A percentile compares a stretch with the other conserved stretches of the same genome.
These are phyloP conservation scores for Globisporangium abappressorium DNA, from an alignment of 352 stramenopile species.

Conservation along the genomic window DNA sequence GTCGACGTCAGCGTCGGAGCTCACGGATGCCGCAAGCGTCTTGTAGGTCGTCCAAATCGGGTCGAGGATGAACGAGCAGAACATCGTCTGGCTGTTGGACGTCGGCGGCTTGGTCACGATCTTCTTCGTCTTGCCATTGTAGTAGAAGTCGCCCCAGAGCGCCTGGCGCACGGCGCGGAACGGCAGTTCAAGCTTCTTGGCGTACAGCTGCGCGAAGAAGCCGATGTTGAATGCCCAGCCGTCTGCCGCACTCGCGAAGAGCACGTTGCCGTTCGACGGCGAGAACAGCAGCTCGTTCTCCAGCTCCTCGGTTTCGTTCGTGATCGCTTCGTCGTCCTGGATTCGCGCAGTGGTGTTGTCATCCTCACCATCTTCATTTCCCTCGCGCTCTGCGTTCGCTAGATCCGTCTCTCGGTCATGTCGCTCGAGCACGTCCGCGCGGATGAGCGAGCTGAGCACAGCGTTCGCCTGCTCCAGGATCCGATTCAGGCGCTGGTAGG, in stretches of 20 bases:
- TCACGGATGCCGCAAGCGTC: constrained; percentile 38
- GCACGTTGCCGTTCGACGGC: constrained; percentile 88
- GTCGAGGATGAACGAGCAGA: constrained; percentile 91
- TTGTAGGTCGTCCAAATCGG: constrained; percentile 90
- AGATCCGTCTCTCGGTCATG: constrained; percentile 38
- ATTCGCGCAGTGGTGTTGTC: constrained; percentile 7
- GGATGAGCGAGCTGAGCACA: constrained; percentile 80
- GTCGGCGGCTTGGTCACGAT: constrained; percentile 78
- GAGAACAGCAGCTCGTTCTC: constrained; percentile 85
- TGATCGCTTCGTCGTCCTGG: constrained; percentile 51
- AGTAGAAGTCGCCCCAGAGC: constrained; percentile 92
- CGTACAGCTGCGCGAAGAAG: constrained; percentile 72
- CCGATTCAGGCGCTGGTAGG: constrained; percentile 91
- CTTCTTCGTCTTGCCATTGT: constrained; percentile 90
- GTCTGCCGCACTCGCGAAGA: constrained; percentile 91
- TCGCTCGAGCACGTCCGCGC: constrained; percentile 67
- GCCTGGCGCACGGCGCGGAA: constrained; percentile 62
- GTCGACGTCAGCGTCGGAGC: constrained; percentile 47
- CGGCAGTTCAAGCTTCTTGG: constrained; percentile 68
- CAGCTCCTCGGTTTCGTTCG: constrained; percentile 56
- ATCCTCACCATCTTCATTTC: constrained; percentile 6
- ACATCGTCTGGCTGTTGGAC: constrained; percentile 83
- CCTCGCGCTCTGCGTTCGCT: constrained; percentile 17
- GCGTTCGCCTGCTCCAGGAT: constrained; percentile 91
- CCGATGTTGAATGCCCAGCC: constrained; percentile 92